A percentile compares a stretch with the other conserved stretches of the same genome.
Conservation (phyloP, 306 rosid genomes). For the Senna siamea region DNA sequence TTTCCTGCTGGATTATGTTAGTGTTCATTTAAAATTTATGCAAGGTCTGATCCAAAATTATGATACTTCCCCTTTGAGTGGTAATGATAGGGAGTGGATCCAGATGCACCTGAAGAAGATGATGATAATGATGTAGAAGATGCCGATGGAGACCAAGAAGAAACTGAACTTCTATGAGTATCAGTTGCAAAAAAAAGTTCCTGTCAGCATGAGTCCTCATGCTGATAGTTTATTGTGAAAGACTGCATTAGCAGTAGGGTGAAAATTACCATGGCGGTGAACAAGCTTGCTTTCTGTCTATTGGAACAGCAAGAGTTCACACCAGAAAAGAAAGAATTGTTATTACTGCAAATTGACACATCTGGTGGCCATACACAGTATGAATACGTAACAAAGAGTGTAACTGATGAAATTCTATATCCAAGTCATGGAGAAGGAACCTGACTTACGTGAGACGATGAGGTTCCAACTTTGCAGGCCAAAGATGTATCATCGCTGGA, state of each 20-base stretch:
- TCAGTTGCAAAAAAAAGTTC: conserved; percentile 1
- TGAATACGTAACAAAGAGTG: conserved; percentile 12
- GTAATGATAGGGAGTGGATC: conserved; percentile 79
- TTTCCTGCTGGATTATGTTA: conserved; percentile 21
- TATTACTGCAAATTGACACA: conserved; percentile 16
- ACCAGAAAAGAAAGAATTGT: conserved; percentile 27
- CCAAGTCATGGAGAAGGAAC: background rate
- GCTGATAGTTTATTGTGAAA: conserved; percentile 39
- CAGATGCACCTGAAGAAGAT: conserved; percentile 99
- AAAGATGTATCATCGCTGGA: conserved; percentile 36
- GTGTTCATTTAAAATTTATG: conserved; percentile 23
- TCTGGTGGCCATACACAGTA: conserved; percentile 1
- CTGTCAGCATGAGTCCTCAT: conserved; percentile 19
- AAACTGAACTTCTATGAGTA: conserved; percentile 75
- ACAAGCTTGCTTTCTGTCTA: background rate
- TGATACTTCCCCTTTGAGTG: background rate
- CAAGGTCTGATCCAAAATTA: conserved; percentile 4
- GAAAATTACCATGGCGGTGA: conserved; percentile 27
- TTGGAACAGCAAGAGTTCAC: conserved; percentile 34
- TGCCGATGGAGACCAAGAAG: conserved; percentile 96
- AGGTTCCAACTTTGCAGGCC: conserved; percentile 30
- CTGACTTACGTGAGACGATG: conserved; percentile 8
- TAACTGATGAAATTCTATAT: conserved; percentile 26
- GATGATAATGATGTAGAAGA: conserved; percentile 97
- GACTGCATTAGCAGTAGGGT: conserved; percentile 36